Base-by-base conservation (phyloP, 2,329 filamentous ascomycete genomes). In the Zasmidium citrigriseum region DNA sequence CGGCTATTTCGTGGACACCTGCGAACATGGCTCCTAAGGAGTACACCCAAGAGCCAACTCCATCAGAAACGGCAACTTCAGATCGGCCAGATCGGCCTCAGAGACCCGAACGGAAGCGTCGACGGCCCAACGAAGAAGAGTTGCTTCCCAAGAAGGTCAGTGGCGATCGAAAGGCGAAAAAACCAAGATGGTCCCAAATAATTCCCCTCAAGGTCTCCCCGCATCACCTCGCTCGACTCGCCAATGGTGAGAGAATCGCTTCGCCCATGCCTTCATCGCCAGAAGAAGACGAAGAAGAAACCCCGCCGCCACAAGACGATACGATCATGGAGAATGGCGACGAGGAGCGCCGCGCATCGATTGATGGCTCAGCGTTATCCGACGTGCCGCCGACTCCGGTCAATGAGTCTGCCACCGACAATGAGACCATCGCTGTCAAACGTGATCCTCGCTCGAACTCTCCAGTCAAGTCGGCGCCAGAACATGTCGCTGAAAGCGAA, bases 41-140 rank as follows among this genome's bases (percentile, higher is more conserved):
- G 18, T 41, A 41, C 16, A 41, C 34, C 34, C 34, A 49, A 49
- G 46, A 49, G 5, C 46, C 46, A 49, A 49, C 46, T 24, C 46
- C 46, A 10, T 25, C 46, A 16, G 46, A 18, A 25, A 49, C 46
- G 4, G 16, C 46, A 25, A 41, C 34, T 41, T 41, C 34, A 41
- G 34, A 41, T 41, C 34, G 34, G 34, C 34, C 34, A 16, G 34
- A 41, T 41, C 34, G 34, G 34, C 4, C 34, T 16, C 14, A 16
- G 34, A 41, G 34, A 41, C 34, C 34, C 34, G 18, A 41, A 41
- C 34, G 34, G 34, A 41, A 41, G 34, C 34, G 34, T 41, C 34
- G 12, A 9, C 34, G 18, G 16, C 34, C 34, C 34, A 41, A 41
- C 34, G 34, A 41, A 41, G 34, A 41, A 41, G 34, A 41, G 4